phyloP scores from a whole-genome alignment of 2,329 filamentous ascomycete species.

The Fusarium robinianum region DNA sequence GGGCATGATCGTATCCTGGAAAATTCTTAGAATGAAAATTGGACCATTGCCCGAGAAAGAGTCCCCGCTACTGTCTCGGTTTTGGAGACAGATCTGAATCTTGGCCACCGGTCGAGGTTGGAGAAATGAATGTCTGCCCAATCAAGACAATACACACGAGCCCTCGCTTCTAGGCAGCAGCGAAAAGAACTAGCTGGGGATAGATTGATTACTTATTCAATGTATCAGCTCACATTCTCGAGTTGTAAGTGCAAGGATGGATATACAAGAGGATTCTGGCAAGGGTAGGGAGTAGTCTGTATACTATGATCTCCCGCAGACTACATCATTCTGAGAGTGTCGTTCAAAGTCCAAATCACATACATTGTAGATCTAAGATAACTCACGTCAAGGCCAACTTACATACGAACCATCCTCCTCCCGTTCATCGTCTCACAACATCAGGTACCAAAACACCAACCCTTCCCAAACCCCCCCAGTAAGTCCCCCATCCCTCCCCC shows the following conservation, averaged over 20 bases:
- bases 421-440: conserved; percentile 1
- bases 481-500: neutral
- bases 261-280: no score
- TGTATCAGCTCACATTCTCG: neutral
- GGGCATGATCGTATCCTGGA: neutral
- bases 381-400: no score
- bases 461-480: conserved; percentile 3
- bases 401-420: neutral
- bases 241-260: neutral
- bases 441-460: neutral
- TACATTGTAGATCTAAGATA: no score
- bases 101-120: no score
- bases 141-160: neutral
- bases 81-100: no score
- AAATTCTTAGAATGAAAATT: conserved; percentile 1
- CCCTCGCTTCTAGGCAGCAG: conserved; percentile 27
- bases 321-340: no score
- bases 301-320: no score
- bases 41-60: neutral
- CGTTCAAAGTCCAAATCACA: no score
- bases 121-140: no score
- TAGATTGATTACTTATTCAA: neutral
- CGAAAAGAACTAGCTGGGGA: no score
- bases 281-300: no score
- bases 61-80: no score